These are phyloP conservation scores for Mycena rosella DNA, from an alignment of 768 basidiomycete species.

Conservation along the genomic window DNA sequence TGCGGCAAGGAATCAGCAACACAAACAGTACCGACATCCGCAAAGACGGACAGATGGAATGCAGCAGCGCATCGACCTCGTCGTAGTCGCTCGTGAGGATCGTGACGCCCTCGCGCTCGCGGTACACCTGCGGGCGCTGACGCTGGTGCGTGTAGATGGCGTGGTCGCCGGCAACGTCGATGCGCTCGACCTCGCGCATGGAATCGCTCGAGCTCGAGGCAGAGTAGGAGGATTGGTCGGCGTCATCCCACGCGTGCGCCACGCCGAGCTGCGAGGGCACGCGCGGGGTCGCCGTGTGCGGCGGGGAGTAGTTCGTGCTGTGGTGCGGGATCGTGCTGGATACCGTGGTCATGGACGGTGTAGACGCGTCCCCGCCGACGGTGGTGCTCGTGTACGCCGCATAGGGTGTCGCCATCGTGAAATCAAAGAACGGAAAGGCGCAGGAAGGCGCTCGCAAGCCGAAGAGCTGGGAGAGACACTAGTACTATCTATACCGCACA, in stretches of 20 bases:
- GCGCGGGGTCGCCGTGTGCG: not conserved
- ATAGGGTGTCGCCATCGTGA: conserved; percentile 6
- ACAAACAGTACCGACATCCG: too few relatives aligned
- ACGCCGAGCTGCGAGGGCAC: conserved; percentile 26
- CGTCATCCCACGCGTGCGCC: conserved; percentile 18
- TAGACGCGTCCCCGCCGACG: conserved; percentile 17
- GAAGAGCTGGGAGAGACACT: not conserved
- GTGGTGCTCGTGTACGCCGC: conserved; percentile 6
- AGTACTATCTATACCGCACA: too few relatives aligned
- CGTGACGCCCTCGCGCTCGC: conserved; percentile 48
- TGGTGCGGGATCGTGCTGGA: not conserved
- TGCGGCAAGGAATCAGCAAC: too few relatives aligned
- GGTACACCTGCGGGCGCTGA: not conserved
- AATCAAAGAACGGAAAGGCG: not conserved
- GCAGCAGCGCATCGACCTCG: conserved; percentile 82
- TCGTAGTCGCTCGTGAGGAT: conserved; percentile 78
- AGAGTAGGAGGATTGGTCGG: conserved; percentile 1
- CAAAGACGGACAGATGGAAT: conserved; percentile 66
- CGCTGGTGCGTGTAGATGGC: not conserved
- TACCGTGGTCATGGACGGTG: too few relatives aligned
- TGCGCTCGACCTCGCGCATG: conserved; percentile 14
- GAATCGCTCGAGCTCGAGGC: not conserved
- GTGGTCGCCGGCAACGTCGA: conserved; percentile 1
- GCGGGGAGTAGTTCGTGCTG: conserved; percentile 2
- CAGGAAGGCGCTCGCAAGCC: not conserved